A percentile compares a stretch with the other conserved stretches of the same genome.
phyloP scores from a whole-genome alignment of 345 rosid genomes.

The Passiflora organensis region DNA sequence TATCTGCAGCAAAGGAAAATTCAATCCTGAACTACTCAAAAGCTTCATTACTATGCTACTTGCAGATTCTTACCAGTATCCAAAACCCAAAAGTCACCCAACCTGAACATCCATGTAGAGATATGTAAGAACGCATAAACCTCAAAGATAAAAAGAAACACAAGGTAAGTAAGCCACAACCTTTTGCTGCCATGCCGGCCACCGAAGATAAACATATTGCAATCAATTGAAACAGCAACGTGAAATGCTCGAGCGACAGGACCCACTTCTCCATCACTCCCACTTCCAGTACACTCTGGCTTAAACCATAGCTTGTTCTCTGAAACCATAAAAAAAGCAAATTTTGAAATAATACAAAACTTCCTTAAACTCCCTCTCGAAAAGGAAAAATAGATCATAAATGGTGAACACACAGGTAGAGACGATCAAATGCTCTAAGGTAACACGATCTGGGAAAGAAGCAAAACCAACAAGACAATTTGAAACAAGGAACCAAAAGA shows the following conservation, averaged over 20 bases:
- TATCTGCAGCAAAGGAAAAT: conserved; percentile 47
- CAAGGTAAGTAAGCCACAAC: conserved; percentile 21
- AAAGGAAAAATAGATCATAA: not conserved
- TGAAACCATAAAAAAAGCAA: conserved; percentile 25
- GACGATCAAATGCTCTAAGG: not conserved
- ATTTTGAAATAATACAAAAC: not conserved
- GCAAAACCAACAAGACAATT: not conserved
- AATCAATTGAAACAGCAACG: conserved; percentile 84
- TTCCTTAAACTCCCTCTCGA: not conserved
- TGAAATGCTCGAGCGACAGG: conserved; percentile 92
- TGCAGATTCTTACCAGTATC: conserved; percentile 60
- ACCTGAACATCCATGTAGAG: conserved; percentile 42
- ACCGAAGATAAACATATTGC: conserved; percentile 94
- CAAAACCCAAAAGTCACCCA: conserved; percentile 95
- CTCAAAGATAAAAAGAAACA: not conserved
- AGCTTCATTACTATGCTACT: not conserved
- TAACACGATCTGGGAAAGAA: not conserved
- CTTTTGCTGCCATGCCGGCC: conserved; percentile 78
- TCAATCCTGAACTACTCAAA: too few species aligned
- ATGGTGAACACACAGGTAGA: not conserved
- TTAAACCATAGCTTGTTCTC: conserved; percentile 88
- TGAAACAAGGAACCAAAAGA: not conserved
- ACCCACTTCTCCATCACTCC: conserved; percentile 76
- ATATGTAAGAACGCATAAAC: not conserved
- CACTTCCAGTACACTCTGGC: conserved; percentile 87